Conservation (phyloP, 768 basidiomycete species). For the Pholiota conissans region DNA sequence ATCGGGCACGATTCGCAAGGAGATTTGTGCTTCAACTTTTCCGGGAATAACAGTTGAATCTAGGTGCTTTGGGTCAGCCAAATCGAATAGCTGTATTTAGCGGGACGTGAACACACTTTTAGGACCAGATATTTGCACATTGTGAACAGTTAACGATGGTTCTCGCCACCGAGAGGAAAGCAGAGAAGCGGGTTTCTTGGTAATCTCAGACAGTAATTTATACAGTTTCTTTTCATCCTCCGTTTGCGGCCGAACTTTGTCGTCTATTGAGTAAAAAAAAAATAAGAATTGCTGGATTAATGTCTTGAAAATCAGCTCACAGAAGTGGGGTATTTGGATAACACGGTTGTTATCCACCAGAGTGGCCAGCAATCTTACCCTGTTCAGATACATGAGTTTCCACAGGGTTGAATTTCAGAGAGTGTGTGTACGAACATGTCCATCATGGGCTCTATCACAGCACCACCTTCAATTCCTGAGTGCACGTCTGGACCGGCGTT, state of each 20-base stretch:
- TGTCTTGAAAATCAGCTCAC: slow-evolving; percentile 43
- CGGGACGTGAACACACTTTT: slow-evolving; percentile 57
- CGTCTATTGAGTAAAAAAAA: slow-evolving; percentile 46
- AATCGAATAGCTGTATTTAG: too few relatives aligned
- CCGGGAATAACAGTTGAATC: slow-evolving; percentile 90
- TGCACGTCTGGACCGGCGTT: slow-evolving; percentile 81
- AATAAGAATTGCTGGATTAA: background rate
- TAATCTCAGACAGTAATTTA: slow-evolving; percentile 65
- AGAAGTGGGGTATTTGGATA: slow-evolving; percentile 80
- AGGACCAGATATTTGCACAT: slow-evolving; percentile 79
- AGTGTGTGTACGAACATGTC: slow-evolving; percentile 65
- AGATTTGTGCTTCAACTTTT: slow-evolving; percentile 80
- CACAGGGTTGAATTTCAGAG: background rate
- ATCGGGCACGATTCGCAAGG: slow-evolving; percentile 92
- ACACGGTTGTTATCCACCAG: slow-evolving; percentile 57
- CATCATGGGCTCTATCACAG: slow-evolving; percentile 83
- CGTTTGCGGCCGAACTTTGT: slow-evolving; percentile 70
- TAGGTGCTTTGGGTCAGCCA: too few relatives aligned
- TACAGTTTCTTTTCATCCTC: slow-evolving; percentile 70
- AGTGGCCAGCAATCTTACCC: slow-evolving; percentile 77
- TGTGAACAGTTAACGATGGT: slow-evolving; percentile 88
- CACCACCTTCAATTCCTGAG: slow-evolving; percentile 93
- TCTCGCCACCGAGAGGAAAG: slow-evolving; percentile 85
- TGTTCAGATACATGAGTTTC: slow-evolving; percentile 25
- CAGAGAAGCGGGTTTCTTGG: slow-evolving; percentile 64